Evolutionary conservation across 176 grass and related monocot genomes (phyloP).

Genomic region (Secale cereale): DNA sequence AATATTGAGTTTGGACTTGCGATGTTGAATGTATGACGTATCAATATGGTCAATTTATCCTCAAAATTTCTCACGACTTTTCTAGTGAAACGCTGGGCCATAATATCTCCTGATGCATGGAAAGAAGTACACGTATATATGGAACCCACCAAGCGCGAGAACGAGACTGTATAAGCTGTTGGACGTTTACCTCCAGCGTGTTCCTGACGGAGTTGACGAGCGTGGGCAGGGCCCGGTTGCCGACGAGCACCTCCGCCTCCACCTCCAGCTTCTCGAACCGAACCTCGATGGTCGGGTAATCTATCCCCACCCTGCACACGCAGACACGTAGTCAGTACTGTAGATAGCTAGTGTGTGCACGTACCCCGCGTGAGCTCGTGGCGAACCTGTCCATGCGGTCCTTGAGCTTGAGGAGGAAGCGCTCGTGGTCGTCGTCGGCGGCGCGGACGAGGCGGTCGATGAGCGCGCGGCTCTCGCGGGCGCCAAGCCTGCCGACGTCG

Average conservation of each 20-base stretch:
- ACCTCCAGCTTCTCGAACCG: conserved; percentile 55
- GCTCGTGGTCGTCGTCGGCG: conserved; percentile 74
- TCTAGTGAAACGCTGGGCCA: too few relatives aligned
- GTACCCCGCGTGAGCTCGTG: too few relatives aligned
- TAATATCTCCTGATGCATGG: too few relatives aligned
- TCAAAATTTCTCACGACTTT: too few relatives aligned
- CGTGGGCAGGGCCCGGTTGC: conserved; percentile 59
- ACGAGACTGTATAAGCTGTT: background rate
- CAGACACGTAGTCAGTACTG: too few relatives aligned
- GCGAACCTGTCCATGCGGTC: conserved; percentile 54
- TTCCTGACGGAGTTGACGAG: conserved; percentile 70
- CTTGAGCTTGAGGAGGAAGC: conserved; percentile 71
- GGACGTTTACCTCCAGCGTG: conserved; percentile 50
- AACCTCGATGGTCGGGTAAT: conserved; percentile 81
- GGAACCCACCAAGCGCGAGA: too few relatives aligned
- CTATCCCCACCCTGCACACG: conserved; percentile 46
- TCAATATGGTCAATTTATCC: too few relatives aligned
- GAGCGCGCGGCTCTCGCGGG: conserved; percentile 48
- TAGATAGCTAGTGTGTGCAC: too few relatives aligned
- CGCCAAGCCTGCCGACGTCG: conserved; percentile 49
- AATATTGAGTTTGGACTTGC: too few relatives aligned
- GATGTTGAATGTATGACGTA: too few relatives aligned
- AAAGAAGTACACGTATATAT: too few relatives aligned
- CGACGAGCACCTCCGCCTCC: conserved; percentile 56
- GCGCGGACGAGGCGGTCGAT: conserved; percentile 67